Percentiles rank a stretch among this genome's conserved stretches.
Conservation (phyloP, 2,329 filamentous ascomycete genomes). For the Phialemonium atrogriseum region DNA sequence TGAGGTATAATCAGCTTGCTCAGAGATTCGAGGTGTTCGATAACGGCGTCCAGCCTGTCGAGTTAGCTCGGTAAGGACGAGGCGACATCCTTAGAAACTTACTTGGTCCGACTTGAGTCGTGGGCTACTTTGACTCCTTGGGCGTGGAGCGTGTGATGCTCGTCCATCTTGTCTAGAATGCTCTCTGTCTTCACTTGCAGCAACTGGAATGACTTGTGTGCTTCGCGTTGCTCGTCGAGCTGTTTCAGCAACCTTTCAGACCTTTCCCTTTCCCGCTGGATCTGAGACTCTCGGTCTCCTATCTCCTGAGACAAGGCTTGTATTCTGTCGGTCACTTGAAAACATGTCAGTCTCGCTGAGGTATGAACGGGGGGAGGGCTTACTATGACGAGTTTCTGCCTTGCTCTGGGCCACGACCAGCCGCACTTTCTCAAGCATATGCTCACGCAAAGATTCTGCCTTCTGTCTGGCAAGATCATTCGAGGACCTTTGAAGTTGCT, state of each 20-base stretch:
- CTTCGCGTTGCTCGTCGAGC: not conserved
- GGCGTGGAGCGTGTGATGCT: not conserved
- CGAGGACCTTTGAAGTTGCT: conserved; percentile 12
- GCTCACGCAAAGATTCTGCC: conserved; percentile 21
- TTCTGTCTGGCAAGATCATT: conserved; percentile 21
- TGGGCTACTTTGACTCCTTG: not conserved
- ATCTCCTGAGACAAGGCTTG: not conserved
- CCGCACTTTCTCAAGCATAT: conserved; percentile 17
- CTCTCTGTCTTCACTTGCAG: not conserved
- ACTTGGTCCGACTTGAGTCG: not conserved
- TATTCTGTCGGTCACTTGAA: conserved; percentile 9
- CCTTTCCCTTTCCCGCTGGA: not conserved
- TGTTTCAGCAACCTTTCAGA: not conserved
- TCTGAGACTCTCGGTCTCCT: not conserved
- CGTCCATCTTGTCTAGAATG: not conserved
- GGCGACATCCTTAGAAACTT: not conserved
- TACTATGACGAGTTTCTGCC: conserved; percentile 11
- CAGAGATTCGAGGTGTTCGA: not conserved
- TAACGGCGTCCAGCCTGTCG: not conserved
- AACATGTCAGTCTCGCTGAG: conserved; percentile 4
- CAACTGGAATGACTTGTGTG: not conserved
- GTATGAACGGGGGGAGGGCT: not conserved
- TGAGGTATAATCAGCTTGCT: not conserved
- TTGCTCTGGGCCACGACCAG: conserved; percentile 11
- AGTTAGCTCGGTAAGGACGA: no score